Evolutionary conservation across 2,329 filamentous ascomycete species (phyloP).

Genomic region (Neopestalotiopsis clavispora): DNA sequence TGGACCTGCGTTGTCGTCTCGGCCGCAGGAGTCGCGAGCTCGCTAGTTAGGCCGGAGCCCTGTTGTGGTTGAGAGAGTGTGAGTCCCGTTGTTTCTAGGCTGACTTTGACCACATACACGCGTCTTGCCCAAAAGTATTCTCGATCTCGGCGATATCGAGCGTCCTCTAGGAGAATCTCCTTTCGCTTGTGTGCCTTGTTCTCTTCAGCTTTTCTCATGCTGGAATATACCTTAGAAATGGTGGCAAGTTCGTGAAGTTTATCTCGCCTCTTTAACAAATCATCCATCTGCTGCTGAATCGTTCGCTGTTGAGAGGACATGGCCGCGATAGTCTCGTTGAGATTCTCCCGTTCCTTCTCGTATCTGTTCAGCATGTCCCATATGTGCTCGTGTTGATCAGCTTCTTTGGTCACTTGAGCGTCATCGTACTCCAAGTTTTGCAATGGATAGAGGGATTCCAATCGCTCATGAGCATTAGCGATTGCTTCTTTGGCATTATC

Average conservation of each 20-base stretch:
- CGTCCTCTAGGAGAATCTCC: conserved; percentile 46
- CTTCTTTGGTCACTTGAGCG: neutral
- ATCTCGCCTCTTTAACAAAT: conserved; percentile 37
- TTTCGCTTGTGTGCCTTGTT: conserved; percentile 31
- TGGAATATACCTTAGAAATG: no score
- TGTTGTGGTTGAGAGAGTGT: conserved; percentile 54
- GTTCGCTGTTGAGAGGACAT: conserved; percentile 38
- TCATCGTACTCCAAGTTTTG: no score
- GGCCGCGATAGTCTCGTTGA: conserved; percentile 45
- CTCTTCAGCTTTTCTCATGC: no score
- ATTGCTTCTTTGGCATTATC: conserved; percentile 35
- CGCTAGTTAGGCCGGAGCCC: conserved; percentile 52
- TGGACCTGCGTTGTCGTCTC: conserved; percentile 24
- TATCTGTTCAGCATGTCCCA: conserved; percentile 41
- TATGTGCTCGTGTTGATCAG: conserved; percentile 42
- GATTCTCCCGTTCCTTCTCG: conserved; percentile 42
- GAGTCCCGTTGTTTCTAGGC: conserved; percentile 49
- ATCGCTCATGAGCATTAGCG: conserved; percentile 41
- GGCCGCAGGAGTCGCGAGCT: conserved; percentile 50
- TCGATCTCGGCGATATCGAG: conserved; percentile 47
- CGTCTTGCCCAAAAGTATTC: conserved; percentile 55
- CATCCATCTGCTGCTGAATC: conserved; percentile 37
- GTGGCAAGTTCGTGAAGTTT: conserved; percentile 30
- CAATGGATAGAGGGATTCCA: conserved; percentile 39
- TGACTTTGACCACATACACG: conserved; percentile 55